phyloP scores from a whole-genome alignment of 2,329 filamentous ascomycete species.

The Emmonsiellopsis sp. region DNA sequence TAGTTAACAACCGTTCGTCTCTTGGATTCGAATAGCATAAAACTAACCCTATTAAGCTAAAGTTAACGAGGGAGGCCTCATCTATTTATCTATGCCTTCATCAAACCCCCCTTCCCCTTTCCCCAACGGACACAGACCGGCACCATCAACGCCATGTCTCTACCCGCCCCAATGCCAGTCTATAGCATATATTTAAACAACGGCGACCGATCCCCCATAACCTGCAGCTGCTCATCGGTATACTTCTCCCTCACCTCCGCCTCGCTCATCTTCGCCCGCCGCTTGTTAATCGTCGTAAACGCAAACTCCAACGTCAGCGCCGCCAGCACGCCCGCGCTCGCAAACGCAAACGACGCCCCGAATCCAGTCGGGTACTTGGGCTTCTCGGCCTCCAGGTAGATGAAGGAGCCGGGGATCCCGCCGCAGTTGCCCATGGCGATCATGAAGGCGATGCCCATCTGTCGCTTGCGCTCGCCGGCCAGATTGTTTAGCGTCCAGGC shows the following conservation, averaged over 20 bases:
- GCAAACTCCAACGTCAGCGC: constrained; percentile 18
- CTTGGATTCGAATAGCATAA: too few relatives aligned
- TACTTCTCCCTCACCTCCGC: constrained; percentile 25
- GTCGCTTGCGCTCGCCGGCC: constrained; percentile 28
- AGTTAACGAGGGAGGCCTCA: too few relatives aligned
- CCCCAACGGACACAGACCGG: too few relatives aligned
- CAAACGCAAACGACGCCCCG: constrained; percentile 22
- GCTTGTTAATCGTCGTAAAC: constrained; percentile 25
- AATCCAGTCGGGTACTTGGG: constrained; percentile 26
- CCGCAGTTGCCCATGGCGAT: constrained; percentile 34
- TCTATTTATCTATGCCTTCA: neutral
- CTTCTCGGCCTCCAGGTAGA: constrained; percentile 22
- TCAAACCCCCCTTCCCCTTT: neutral
- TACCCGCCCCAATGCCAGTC: too few relatives aligned
- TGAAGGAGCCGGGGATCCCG: constrained; percentile 26
- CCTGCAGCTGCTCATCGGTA: constrained; percentile 24
- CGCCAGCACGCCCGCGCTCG: constrained; percentile 13
- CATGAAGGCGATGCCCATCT: constrained; percentile 33
- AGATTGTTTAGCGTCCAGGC: constrained; percentile 36
- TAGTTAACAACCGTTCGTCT: too few relatives aligned
- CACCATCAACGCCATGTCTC: too few relatives aligned
- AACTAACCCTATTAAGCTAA: too few relatives aligned
- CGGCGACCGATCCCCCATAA: constrained; percentile 30
- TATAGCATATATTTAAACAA: constrained; percentile 25
- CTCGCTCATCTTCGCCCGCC: constrained; percentile 22